phyloP scores from a whole-genome alignment of 495 filamentous ascomycete species.

The Xylaria venustula region DNA sequence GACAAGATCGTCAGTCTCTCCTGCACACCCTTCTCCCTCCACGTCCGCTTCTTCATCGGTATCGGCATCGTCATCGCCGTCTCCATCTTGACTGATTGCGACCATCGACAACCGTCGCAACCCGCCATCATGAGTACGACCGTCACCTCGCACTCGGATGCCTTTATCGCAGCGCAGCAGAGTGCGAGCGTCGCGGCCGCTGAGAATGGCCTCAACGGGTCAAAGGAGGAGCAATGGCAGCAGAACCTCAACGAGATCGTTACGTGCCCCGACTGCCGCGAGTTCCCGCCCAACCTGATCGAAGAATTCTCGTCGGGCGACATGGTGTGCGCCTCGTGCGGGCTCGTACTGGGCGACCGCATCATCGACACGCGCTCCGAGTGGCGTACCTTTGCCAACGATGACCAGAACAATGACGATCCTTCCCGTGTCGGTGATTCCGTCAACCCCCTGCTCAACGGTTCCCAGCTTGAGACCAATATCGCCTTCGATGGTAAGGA shows the following conservation, averaged over 20 bases:
- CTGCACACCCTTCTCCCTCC: background rate
- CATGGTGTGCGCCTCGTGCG: slow-evolving; percentile 88
- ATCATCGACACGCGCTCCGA: slow-evolving; percentile 94
- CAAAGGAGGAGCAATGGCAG: slow-evolving; percentile 29
- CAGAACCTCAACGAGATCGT: slow-evolving; percentile 78
- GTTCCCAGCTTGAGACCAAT: slow-evolving; percentile 85
- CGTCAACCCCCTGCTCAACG: slow-evolving; percentile 81
- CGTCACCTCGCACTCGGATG: slow-evolving; percentile 15
- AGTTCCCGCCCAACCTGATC: slow-evolving; percentile 83
- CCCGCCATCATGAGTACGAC: slow-evolving; percentile 5
- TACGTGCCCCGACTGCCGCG: slow-evolving; percentile 86
- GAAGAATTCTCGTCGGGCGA: slow-evolving; percentile 92
- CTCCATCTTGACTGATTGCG: background rate
- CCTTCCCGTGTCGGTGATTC: slow-evolving; percentile 96
- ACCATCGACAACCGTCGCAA: too few species aligned
- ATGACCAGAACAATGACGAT: slow-evolving; percentile 91
- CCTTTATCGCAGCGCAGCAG: slow-evolving; percentile 16
- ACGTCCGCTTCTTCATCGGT: background rate
- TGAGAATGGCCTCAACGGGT: background rate
- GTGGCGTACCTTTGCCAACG: slow-evolving; percentile 98
- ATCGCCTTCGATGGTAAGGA: slow-evolving; percentile 79
- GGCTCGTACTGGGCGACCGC: slow-evolving; percentile 84
- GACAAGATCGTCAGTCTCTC: background rate
- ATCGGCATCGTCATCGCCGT: background rate
- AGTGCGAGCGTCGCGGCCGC: slow-evolving; percentile 2